Base-by-base conservation (phyloP, 495 filamentous ascomycete species). In the Acidiella bohemica region DNA sequence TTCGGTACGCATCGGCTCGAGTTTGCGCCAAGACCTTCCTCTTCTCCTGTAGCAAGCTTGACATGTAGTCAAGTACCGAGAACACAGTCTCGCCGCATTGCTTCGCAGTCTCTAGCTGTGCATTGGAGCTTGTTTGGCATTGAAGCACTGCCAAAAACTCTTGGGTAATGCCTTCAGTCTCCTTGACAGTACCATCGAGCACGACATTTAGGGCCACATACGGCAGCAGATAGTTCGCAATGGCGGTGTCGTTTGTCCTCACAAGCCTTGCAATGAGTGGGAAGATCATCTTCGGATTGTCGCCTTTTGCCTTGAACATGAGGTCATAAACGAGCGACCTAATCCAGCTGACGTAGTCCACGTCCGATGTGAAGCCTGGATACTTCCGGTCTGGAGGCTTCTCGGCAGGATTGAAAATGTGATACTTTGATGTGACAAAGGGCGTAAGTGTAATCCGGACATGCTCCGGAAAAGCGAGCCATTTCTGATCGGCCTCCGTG, bases 51-150 rank as follows among this genome's bases (percentile, higher is more conserved):
- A 90, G 58, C 90, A 92, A 97, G 32, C 76, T 71, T 41, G 84
- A 83, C 42, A 85, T 68, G 57, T 97, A 93, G 54, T 97, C 92
- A 18, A 96, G 68, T 11, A 92, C 74, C 41, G 77, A 76, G 59
- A 97, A 97, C 8, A 93, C 76, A 39, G 80, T 82, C 84, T 94
- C 81, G 55, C 81, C 87, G 58, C 80, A 86, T 20, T 80, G 67
- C 53, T 86, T 80, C 43, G 81, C 68, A 26, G 78, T 76, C 41
- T 92, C 82, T 20, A 65, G 67, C 39, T 75, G 64, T 6, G 62
- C 52, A 38, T 49, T 64, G 60, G 51, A 76, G 57, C 47, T 74
- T 6, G 48, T 24, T 23, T 43, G 67, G 40, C 75, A 61, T 12
- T 65, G 61, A 17, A 97, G 59, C 12, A 96, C 73, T 8, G 60